Base-by-base conservation (phyloP, 2,329 filamentous ascomycete species). In the Phyllosticta paracitricarpa region DNA sequence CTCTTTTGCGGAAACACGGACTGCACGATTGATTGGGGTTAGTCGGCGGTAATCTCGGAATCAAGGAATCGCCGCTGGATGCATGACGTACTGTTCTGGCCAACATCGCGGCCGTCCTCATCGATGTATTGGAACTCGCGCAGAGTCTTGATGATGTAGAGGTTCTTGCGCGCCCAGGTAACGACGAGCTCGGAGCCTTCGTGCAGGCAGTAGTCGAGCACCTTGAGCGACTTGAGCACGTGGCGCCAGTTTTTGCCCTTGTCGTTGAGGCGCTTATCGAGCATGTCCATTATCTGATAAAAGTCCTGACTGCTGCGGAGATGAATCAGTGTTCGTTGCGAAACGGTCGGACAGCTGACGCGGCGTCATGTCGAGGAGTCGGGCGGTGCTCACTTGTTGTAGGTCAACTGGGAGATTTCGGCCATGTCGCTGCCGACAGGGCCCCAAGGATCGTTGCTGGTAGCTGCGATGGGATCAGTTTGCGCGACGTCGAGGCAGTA, bases 231-330 rank as follows among this genome's bases (percentile, higher is more conserved):
- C 77, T 99, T 99, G 63, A 99, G 80, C 12, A 99, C 94, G 74
- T 99, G 94, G 69, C 94, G 87, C 94, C 94, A 99, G 75, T 99
- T 99, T 82, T 97, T 99, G 72, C 94, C 94, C 77, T 99, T 97
- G 77, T 99, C 94, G 70, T 99, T 99, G 71, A 99, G 80, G 67
- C 94, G 88, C 81, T 97, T 97, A 78, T 99, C 94, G 67, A 99
- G 82, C 91, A 99, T 99, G 75, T 99, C 94, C 88, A 99, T 96
- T 70, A 99, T 97, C 74, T 99, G 93, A 79, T 96, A 96, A 79
- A 99, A 99, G 75, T 97, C 94, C 76, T 89, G 93, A 40, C 91
- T 92, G 72, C 93, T 96, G 68, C 40, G 55, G 51, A 62, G 24
- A 53, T 60, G 53, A 53, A 65, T 73, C 66, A 74, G 71, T 66